Evolutionary conservation across 176 grass and related monocot species (phyloP).

Genomic region (Elaeis guineensis): DNA sequence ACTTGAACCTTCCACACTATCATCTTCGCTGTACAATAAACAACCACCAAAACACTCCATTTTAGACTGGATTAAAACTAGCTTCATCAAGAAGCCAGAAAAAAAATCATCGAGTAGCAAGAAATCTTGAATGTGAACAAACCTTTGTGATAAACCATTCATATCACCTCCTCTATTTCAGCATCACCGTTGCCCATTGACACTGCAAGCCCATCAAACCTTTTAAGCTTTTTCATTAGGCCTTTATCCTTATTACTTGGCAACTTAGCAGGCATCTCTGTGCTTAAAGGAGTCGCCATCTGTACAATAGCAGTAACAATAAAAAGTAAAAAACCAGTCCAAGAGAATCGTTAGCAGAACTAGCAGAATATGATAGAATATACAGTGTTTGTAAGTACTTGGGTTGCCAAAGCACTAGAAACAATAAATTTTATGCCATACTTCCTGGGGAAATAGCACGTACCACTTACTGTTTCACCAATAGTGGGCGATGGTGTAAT

Average conservation of each 20-base stretch:
- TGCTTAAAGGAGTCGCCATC: conserved; percentile 58
- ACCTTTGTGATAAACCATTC: conserved; percentile 22
- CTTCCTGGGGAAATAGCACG: too few species aligned
- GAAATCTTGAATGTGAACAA: neutral
- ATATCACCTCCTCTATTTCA: conserved; percentile 30
- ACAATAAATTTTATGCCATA: too few species aligned
- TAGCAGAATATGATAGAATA: neutral
- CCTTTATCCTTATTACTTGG: conserved; percentile 45
- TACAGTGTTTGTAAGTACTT: neutral
- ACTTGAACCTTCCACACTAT: conserved; percentile 57
- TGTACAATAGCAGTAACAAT: conserved; percentile 9
- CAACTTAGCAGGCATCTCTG: conserved; percentile 45
- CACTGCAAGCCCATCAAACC: conserved; percentile 37
- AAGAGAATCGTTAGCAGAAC: too few species aligned
- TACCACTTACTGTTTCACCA: conserved; percentile 10
- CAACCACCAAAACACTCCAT: too few species aligned
- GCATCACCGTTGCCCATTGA: conserved; percentile 36
- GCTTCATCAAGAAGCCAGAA: too few species aligned
- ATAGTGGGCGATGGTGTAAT: neutral
- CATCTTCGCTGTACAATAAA: conserved; percentile 25
- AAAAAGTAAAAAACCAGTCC: neutral
- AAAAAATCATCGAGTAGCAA: too few species aligned
- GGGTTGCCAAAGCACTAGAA: too few species aligned
- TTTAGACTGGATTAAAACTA: too few species aligned
- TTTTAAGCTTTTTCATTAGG: conserved; percentile 45